Percentiles rank a stretch among this genome's conserved stretches.
Evolutionary conservation across 2,329 filamentous ascomycete genomes (phyloP).

Genomic region (Botrytis tulipae): DNA sequence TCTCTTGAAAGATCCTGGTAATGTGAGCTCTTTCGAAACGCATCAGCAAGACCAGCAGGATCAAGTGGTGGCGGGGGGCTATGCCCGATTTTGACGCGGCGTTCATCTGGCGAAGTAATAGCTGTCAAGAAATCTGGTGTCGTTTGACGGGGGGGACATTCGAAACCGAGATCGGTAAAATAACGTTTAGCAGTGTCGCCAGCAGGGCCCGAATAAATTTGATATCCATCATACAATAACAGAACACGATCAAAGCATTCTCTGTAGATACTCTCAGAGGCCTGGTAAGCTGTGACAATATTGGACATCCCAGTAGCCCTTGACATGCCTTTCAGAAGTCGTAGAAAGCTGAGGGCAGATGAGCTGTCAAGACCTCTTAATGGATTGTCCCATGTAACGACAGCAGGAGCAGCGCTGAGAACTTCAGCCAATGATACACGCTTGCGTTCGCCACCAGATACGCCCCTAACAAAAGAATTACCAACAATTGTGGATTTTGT

Average conservation of each 20-base stretch:
- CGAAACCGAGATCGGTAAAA: background rate
- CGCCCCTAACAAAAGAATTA: slow-evolving; percentile 60
- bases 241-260: background rate
- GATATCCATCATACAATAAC: background rate
- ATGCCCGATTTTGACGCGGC: background rate
- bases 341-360: slow-evolving; percentile 63
- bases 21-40: background rate
- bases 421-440: slow-evolving; percentile 58
- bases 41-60: background rate
- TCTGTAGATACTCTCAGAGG: background rate
- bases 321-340: slow-evolving; percentile 61
- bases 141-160: background rate
- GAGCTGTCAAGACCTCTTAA: slow-evolving; percentile 65
- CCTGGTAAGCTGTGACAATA: background rate
- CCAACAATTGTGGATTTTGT: slow-evolving; percentile 55
- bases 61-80: background rate
- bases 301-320: background rate
- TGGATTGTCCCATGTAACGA: slow-evolving; percentile 67
- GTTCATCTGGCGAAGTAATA: background rate
- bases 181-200: background rate
- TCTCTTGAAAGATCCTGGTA: background rate
- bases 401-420: slow-evolving; percentile 36
- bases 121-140: background rate
- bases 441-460: slow-evolving; percentile 60
- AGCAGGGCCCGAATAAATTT: background rate